Percentiles rank a stretch among this genome's conserved stretches.
These are phyloP conservation scores for Cadophora gregata DNA, from an alignment of 2,329 filamentous ascomycete species.

Conservation along the genomic window DNA sequence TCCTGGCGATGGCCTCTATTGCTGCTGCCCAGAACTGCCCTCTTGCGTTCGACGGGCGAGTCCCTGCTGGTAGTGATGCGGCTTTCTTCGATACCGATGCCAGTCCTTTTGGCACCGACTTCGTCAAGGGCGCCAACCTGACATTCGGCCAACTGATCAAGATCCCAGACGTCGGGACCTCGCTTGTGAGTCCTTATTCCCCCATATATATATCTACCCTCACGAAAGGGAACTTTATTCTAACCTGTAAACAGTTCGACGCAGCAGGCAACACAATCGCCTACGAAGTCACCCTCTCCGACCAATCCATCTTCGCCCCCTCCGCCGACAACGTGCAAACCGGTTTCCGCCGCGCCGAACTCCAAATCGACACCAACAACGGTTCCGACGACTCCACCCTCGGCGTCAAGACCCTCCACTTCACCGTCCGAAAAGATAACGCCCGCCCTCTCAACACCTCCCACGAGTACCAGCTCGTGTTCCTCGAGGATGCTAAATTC, in stretches of 20 bases:
- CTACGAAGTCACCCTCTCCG: conserved; percentile 42
- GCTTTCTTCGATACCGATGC: conserved; percentile 50
- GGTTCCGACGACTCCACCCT: conserved; percentile 57
- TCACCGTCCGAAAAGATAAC: conserved; percentile 60
- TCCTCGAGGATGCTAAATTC: conserved; percentile 54
- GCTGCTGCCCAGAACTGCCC: conserved; percentile 45
- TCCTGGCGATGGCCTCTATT: conserved; percentile 29
- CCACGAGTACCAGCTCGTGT: conserved; percentile 65
- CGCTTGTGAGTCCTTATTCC: conserved; percentile 45
- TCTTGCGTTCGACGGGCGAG: conserved; percentile 54
- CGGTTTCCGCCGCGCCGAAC: conserved; percentile 66
- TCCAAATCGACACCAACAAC: conserved; percentile 57
- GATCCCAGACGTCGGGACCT: conserved; percentile 50
- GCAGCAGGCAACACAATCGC: conserved; percentile 21
- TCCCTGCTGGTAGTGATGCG: conserved; percentile 48
- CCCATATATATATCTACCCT: too few species aligned
- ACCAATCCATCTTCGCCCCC: conserved; percentile 64
- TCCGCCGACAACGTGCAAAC: conserved; percentile 55
- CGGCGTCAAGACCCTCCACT: conserved; percentile 67
- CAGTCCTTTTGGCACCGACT: conserved; percentile 57
- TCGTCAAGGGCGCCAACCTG: conserved; percentile 58
- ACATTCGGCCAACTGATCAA: conserved; percentile 57
- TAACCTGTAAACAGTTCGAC: conserved; percentile 31
- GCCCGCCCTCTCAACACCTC: conserved; percentile 59
- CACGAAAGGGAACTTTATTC: background rate